A percentile compares a stretch with the other conserved stretches of the same genome.
These are phyloP conservation scores for Plasmodium adleri DNA, from an alignment of 169 alveolate genomes.

Conservation along the genomic window DNA sequence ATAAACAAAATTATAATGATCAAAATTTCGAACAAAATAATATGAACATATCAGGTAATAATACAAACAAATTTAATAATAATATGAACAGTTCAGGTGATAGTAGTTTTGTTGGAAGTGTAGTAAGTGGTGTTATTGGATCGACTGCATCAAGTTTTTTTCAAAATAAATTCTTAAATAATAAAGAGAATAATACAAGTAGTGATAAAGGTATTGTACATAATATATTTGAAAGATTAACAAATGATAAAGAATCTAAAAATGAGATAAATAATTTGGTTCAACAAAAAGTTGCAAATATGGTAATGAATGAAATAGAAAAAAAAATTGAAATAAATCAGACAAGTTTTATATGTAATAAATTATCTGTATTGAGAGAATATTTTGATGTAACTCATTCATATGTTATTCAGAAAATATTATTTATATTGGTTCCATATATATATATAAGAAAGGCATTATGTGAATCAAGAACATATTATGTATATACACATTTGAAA, in stretches of 20 bases:
- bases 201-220: constrained; percentile 27
- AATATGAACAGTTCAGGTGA: no score
- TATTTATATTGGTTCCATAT: constrained; percentile 66
- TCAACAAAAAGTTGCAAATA: constrained; percentile 36
- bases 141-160: no score
- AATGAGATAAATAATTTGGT: constrained; percentile 43
- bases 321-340: constrained; percentile 58
- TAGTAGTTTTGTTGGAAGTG: no score
- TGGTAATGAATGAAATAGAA: constrained; percentile 60
- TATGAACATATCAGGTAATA: no score
- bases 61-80: no score
- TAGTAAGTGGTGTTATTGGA: no score
- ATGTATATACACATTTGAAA: constrained; percentile 64
- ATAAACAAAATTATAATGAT: no score
- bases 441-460: constrained; percentile 64
- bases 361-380: constrained; percentile 30
- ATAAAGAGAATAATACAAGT: background rate
- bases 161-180: background rate
- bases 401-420: constrained; percentile 39
- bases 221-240: constrained; percentile 43
- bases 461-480: constrained; percentile 68
- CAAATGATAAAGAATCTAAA: constrained; percentile 24
- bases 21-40: no score
- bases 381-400: constrained; percentile 72
- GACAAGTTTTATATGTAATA: constrained; percentile 35